Conservation (phyloP, 192 early-diverging fungal genomes). For the Backusella westeae region DNA sequence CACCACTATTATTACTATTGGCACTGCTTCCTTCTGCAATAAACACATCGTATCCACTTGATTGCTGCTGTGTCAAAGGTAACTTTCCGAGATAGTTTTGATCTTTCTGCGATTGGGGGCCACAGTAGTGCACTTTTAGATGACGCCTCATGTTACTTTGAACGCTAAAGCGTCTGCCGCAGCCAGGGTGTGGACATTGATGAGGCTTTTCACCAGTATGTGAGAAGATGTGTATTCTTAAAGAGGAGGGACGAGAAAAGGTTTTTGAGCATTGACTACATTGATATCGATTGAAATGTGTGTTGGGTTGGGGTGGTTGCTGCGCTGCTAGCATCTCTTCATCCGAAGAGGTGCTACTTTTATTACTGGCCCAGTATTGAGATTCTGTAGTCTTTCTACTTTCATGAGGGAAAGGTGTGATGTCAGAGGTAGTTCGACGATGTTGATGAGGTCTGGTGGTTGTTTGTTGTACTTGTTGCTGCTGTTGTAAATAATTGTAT, state of each 20-base stretch:
- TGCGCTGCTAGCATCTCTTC: neutral
- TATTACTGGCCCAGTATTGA: neutral
- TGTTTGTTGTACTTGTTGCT: neutral
- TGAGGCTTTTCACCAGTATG: constrained; percentile 22
- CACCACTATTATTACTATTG: neutral
- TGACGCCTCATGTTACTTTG: constrained; percentile 22
- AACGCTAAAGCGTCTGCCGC: constrained; percentile 17
- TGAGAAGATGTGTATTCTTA: constrained; percentile 19
- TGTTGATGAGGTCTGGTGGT: neutral
- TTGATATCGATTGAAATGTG: constrained; percentile 12
- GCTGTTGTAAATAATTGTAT: neutral
- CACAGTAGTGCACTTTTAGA: constrained; percentile 15
- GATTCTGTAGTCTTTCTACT: neutral
- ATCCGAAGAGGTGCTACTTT: neutral
- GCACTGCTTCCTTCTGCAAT: neutral
- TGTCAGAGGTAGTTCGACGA: neutral
- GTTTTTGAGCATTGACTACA: constrained; percentile 18
- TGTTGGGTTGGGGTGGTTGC: neutral
- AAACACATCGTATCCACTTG: neutral
- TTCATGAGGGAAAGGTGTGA: neutral
- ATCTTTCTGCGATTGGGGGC: neutral
- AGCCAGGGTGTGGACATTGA: constrained; percentile 11
- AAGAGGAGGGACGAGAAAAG: constrained; percentile 15
- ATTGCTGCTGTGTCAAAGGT: neutral
- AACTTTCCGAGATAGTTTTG: neutral